phyloP scores from a whole-genome alignment of 306 rosid species.

The Cucumis melo region DNA sequence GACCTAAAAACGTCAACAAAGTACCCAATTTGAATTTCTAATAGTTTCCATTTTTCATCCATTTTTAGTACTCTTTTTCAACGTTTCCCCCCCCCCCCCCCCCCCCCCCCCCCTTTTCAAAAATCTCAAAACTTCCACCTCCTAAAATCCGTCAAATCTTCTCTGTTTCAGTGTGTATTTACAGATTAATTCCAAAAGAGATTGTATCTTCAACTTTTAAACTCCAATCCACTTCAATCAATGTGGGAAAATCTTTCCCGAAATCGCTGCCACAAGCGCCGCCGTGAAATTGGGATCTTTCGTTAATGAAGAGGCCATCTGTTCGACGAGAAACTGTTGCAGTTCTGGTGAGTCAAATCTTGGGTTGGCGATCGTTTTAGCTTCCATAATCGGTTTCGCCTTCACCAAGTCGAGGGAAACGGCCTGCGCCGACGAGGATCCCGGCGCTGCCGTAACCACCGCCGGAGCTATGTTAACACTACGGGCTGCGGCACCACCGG shows the following conservation, averaged over 20 bases:
- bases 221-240: background rate
- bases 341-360: slow-evolving; percentile 40
- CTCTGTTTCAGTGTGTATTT: slow-evolving; percentile 37
- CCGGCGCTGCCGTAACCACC: slow-evolving; percentile 28
- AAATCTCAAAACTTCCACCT: background rate
- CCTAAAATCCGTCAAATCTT: background rate
- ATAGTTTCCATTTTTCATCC: background rate
- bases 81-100: background rate
- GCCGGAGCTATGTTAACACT: slow-evolving; percentile 22
- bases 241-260: slow-evolving; percentile 49
- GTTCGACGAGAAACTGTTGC: slow-evolving; percentile 59
- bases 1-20: background rate
- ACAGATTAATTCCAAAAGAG: slow-evolving; percentile 33
- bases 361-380: slow-evolving; percentile 17
- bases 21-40: background rate
- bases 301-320: slow-evolving; percentile 90
- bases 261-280: slow-evolving; percentile 85
- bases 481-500: slow-evolving; percentile 36
- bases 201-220: background rate
- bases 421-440: slow-evolving; percentile 26
- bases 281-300: slow-evolving; percentile 88
- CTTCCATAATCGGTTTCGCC: slow-evolving; percentile 29
- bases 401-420: slow-evolving; percentile 47
- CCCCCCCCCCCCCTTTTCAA: background rate
- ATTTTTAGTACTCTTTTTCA: background rate